Conservation (phyloP, 2,329 filamentous ascomycete genomes). For the Colletotrichum lini region DNA sequence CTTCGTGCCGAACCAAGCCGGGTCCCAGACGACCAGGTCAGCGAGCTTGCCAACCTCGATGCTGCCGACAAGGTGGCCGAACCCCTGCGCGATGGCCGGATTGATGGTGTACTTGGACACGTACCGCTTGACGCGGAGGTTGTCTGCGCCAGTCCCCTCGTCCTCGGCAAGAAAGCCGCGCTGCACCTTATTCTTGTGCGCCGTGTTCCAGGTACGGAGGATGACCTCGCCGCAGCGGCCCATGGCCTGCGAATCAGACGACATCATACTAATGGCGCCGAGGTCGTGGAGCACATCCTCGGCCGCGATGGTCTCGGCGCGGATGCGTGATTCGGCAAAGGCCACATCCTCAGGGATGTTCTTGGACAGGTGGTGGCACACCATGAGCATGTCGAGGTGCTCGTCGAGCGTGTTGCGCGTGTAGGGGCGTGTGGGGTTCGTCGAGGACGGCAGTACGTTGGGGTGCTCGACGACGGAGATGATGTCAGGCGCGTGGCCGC, state of each 20-base stretch:
- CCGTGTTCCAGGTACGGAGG: slow-evolving; percentile 94
- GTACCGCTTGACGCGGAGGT: slow-evolving; percentile 93
- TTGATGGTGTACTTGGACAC: slow-evolving; percentile 98
- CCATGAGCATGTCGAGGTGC: slow-evolving; percentile 98
- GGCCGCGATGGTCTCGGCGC: slow-evolving; percentile 95
- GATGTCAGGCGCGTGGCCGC: slow-evolving; percentile 95
- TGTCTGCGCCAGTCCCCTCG: slow-evolving; percentile 84
- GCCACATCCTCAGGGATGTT: slow-evolving; percentile 96
- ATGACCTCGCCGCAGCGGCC: slow-evolving; percentile 95
- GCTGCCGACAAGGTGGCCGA: slow-evolving; percentile 88
- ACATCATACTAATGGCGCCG: slow-evolving; percentile 98
- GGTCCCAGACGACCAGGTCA: slow-evolving; percentile 90
- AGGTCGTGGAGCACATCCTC: slow-evolving; percentile 97
- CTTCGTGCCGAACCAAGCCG: slow-evolving; percentile 89
- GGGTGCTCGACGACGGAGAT: slow-evolving; percentile 91
- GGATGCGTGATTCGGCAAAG: slow-evolving; percentile 94
- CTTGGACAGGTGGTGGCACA: slow-evolving; percentile 93
- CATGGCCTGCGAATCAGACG: slow-evolving; percentile 95
- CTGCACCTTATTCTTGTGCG: slow-evolving; percentile 95
- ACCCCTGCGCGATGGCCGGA: slow-evolving; percentile 90
- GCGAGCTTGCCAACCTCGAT: slow-evolving; percentile 92
- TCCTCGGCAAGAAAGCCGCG: slow-evolving; percentile 84
- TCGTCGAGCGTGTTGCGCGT: slow-evolving; percentile 95
- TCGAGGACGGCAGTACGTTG: slow-evolving; percentile 91
- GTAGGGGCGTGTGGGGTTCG: slow-evolving; percentile 92